A percentile compares a stretch with the other conserved stretches of the same genome.
Conservation (phyloP, 2,329 filamentous ascomycete species). For the Sphaerulina populicola region DNA sequence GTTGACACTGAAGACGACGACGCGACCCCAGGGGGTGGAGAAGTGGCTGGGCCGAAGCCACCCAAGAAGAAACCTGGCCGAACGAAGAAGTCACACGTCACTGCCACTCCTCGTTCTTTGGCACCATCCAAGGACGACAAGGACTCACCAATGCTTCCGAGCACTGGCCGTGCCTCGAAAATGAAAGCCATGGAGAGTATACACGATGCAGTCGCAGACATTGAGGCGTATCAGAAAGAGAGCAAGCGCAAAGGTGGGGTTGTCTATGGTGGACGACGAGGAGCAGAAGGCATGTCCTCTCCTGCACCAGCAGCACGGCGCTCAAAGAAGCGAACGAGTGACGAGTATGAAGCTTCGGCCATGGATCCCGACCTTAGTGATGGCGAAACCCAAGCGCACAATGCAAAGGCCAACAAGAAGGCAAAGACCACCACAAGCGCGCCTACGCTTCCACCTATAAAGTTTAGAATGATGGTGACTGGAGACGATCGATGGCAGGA, state of each 20-base stretch:
- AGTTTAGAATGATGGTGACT: slow-evolving; percentile 71
- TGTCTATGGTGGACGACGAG: slow-evolving; percentile 49
- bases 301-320: slow-evolving; percentile 18
- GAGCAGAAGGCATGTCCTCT: slow-evolving; percentile 34
- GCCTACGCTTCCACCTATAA: slow-evolving; percentile 53
- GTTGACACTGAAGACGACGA: slow-evolving; percentile 5
- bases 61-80: slow-evolving; percentile 26
- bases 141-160: slow-evolving; percentile 65
- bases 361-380: slow-evolving; percentile 40
- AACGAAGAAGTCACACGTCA: slow-evolving; percentile 21
- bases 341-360: slow-evolving; percentile 36
- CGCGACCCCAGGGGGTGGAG: slow-evolving; percentile 2
- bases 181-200: slow-evolving; percentile 69
- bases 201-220: slow-evolving; percentile 71
- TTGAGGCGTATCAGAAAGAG: slow-evolving; percentile 86
- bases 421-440: slow-evolving; percentile 36
- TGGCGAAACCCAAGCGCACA: slow-evolving; percentile 38
- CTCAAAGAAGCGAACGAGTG: slow-evolving; percentile 33
- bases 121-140: slow-evolving; percentile 62
- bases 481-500: slow-evolving; percentile 76
- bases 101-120: slow-evolving; percentile 25
- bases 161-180: slow-evolving; percentile 74
- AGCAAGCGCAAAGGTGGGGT: slow-evolving; percentile 69
- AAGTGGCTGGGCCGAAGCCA: slow-evolving; percentile 18
- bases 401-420: slow-evolving; percentile 42